A percentile compares a stretch with the other conserved stretches of the same genome.
These are phyloP conservation scores for Tricholoma matsutake DNA, from an alignment of 768 basidiomycete species.

Conservation along the genomic window DNA sequence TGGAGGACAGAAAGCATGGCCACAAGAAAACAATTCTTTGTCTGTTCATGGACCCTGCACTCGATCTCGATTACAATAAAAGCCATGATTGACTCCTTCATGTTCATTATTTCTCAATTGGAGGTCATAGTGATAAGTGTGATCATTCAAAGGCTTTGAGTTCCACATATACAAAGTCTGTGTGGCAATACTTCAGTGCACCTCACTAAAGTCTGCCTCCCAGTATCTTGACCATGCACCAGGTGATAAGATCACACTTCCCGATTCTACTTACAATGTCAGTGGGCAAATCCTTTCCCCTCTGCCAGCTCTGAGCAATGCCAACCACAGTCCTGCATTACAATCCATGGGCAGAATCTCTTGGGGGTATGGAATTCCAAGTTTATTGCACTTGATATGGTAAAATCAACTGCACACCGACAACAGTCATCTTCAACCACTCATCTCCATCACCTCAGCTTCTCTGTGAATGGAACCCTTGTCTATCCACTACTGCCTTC, in stretches of 20 bases:
- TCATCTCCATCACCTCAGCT: background rate
- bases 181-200: slow-evolving; percentile 11
- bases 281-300: slow-evolving; percentile 18
- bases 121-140: slow-evolving; percentile 14
- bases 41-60: slow-evolving; percentile 7
- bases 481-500: background rate
- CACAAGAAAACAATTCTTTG: slow-evolving; percentile 20
- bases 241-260: slow-evolving; percentile 9
- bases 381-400: slow-evolving; percentile 10
- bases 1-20: slow-evolving; percentile 1
- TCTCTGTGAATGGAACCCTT: background rate
- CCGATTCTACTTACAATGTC: slow-evolving; percentile 11
- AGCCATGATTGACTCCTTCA: slow-evolving; percentile 20
- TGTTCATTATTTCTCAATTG: slow-evolving; percentile 15
- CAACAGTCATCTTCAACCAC: background rate
- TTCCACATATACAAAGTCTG: background rate
- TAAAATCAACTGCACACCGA: background rate
- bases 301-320: background rate
- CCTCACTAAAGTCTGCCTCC: slow-evolving; percentile 6
- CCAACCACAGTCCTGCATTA: background rate
- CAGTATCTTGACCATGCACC: slow-evolving; percentile 8
- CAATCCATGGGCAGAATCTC: background rate
- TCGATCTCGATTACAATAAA: slow-evolving; percentile 11
- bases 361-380: slow-evolving; percentile 14
- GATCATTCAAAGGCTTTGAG: background rate